Evolutionary conservation across 495 filamentous ascomycete genomes (phyloP), one percentile per base, ranked within the genome.

Genomic region (Aspergillus bertholletiae): DNA sequence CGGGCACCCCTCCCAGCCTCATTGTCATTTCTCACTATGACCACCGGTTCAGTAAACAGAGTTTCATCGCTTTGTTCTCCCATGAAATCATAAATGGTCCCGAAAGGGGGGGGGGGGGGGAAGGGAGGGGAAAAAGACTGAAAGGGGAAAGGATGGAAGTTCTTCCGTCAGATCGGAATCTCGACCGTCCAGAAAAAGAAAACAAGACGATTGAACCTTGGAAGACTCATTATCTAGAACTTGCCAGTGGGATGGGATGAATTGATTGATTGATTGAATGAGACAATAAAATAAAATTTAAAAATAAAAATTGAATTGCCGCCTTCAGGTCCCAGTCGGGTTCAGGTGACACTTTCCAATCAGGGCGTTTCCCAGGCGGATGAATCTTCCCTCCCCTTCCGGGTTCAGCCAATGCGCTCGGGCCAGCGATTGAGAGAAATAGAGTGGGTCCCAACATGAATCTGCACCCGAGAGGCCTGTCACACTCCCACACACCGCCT

Each of bases 401-500:
- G 15, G n/a, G 34, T 15, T 22, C 28, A 35, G 22, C 46, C 46
- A 27, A 20, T 34, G 9, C 11, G 27, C 24, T 12, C n/a, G 32
- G 28, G 20, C 27, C 20, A 35, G 9, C 11, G 27, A 13, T 12
- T 18, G 32, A 18, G 20, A n/a, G 12, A 35, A 28, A 28, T 20
- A 1, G 12, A 22, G n/a, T 12, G 18, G 46, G 28, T n/a, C n/a
- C n/a, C n/a, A n/a, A 7, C 13, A 48, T 6, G 8, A 28, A 48
- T 48, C 46, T 34, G 27, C 27, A 11, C n/a, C 27, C 15, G 6
- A 37, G 20, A 27, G 30, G 13, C 28, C 46, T 49, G 46, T 49
- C 46, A 49, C 46, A 49, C 46, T 12, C 46, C 5, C 46, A 1
- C 46, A 32, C 46, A 49, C 46, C 45, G 45, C 45, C 45, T 47